Evolutionary conservation across 192 early-diverging fungal species (phyloP).

Genomic region (Coemansia sp.): DNA sequence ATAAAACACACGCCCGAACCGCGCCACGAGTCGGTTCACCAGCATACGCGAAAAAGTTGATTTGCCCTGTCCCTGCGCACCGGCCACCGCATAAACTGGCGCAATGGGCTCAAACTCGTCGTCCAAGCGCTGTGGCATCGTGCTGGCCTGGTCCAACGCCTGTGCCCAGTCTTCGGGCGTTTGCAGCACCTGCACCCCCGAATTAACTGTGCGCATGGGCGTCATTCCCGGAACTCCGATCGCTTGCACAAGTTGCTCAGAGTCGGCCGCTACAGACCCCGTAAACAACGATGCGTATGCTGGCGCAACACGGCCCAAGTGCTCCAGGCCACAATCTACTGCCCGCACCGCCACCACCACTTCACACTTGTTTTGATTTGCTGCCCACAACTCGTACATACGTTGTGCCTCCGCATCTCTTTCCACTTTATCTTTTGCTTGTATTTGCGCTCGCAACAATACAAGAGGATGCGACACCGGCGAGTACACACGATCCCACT

Average conservation of each 20-base stretch:
- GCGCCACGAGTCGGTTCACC: slow-evolving; percentile 71
- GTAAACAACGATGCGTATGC: slow-evolving; percentile 19
- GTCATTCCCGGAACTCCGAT: background rate
- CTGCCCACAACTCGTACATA: slow-evolving; percentile 25
- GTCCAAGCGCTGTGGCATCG: slow-evolving; percentile 26
- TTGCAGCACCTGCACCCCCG: slow-evolving; percentile 43
- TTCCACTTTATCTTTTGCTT: too few relatives aligned
- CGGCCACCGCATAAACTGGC: slow-evolving; percentile 67
- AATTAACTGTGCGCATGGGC: slow-evolving; percentile 20
- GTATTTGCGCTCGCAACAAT: slow-evolving; percentile 5
- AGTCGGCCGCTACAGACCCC: background rate
- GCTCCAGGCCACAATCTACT: slow-evolving; percentile 38
- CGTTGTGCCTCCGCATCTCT: slow-evolving; percentile 6
- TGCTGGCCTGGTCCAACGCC: slow-evolving; percentile 26
- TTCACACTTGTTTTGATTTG: background rate
- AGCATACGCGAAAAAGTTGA: slow-evolving; percentile 81
- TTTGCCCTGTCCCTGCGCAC: slow-evolving; percentile 83
- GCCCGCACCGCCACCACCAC: slow-evolving; percentile 29
- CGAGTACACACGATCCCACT: slow-evolving; percentile 50
- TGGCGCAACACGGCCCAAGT: slow-evolving; percentile 33
- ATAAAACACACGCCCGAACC: slow-evolving; percentile 71
- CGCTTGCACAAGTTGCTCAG: background rate
- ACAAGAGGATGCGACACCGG: slow-evolving; percentile 49
- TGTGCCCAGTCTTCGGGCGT: slow-evolving; percentile 37
- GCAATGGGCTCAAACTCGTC: slow-evolving; percentile 33